phyloP scores from a whole-genome alignment of 225 moss, liverwort and hornwort species.

The Climacium dendroides region DNA sequence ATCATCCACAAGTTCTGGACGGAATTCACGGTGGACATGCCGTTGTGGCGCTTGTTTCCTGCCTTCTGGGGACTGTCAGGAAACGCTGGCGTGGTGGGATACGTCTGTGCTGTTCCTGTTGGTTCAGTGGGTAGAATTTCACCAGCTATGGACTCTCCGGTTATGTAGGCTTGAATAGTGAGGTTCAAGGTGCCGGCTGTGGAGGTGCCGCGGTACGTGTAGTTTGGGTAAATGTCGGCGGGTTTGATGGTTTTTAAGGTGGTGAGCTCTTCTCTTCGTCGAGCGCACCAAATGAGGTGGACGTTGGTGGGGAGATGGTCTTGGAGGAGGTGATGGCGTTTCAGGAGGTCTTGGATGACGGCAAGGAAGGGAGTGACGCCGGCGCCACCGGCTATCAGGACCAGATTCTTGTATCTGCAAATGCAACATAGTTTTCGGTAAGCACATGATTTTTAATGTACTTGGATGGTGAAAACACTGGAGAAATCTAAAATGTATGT shows the following conservation, averaged over 20 bases:
- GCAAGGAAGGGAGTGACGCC: conserved; percentile 13
- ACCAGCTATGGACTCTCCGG: not conserved
- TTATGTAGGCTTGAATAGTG: conserved; percentile 3
- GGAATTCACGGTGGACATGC: conserved; percentile 13
- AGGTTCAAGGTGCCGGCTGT: not conserved
- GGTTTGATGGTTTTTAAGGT: conserved; percentile 10
- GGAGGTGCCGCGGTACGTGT: not conserved
- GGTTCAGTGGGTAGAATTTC: not conserved
- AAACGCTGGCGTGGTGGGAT: not conserved
- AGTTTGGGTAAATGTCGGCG: not conserved
- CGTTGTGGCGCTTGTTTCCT: not conserved
- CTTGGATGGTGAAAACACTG: not conserved
- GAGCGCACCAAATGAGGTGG: conserved; percentile 14
- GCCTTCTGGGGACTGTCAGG: not conserved
- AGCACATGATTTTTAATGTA: not conserved
- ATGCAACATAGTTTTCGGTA: not conserved
- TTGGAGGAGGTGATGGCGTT: conserved; percentile 1
- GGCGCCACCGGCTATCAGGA: conserved; percentile 2
- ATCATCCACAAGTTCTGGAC: conserved; percentile 34
- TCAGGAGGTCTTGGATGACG: conserved; percentile 5
- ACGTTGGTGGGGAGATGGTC: not conserved
- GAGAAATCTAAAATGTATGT: not conserved
- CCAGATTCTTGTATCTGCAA: conserved; percentile 20
- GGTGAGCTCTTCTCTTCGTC: not conserved
- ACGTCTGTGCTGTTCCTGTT: not conserved